Evolutionary conservation across 305 asterid genomes (phyloP), one percentile per base, ranked within the genome.

Genomic region (Ilex paraguariensis): DNA sequence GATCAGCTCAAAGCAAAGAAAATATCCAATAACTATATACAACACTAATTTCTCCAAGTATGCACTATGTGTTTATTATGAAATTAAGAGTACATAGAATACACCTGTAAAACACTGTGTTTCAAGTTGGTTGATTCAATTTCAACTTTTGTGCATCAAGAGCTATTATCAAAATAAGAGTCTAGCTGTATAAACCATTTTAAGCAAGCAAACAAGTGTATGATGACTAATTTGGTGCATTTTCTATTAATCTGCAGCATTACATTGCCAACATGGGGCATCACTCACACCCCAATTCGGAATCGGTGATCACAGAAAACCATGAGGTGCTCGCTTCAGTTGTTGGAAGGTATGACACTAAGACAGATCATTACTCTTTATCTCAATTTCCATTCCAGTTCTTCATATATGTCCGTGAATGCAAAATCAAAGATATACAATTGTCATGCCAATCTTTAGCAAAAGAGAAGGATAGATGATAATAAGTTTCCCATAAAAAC

Each of bases 241-340:
- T 21, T 44, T 50, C 8, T 17, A 52, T 65, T 49, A 14, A 33
- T 52, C 6, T 64, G 81, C 88, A 82, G 92, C 88, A 80, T 70
- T 82, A 80, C 64, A 79, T 82, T 17, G 82, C 80, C 15, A 82
- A 82, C 82, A 80, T 82, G 92, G 92, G 92, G 36, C 67, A 69
- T 49, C 86, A 85, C 62, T 66, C 79, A 4, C 67, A 64, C 66
- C 68, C 71, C 28, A 77, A 62, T 66, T 76, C 79, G 11, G 79
- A 85, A 14, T 70, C 92, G 11, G 82, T 75, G 10, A 60, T 78
- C 12, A 59, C 56, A 59, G 82, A 85, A 46, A 85, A 82, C 69
- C 85, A 78, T 61, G 62, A 78, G 46, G 54, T 77, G 64, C 84
- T 85, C 21, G 63, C 85, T 70, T 77, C 87, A 14, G 75, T 80